Evolutionary conservation across 495 filamentous ascomycete species (phyloP).

Genomic region (Pseudomonodictys pantanalensis): DNA sequence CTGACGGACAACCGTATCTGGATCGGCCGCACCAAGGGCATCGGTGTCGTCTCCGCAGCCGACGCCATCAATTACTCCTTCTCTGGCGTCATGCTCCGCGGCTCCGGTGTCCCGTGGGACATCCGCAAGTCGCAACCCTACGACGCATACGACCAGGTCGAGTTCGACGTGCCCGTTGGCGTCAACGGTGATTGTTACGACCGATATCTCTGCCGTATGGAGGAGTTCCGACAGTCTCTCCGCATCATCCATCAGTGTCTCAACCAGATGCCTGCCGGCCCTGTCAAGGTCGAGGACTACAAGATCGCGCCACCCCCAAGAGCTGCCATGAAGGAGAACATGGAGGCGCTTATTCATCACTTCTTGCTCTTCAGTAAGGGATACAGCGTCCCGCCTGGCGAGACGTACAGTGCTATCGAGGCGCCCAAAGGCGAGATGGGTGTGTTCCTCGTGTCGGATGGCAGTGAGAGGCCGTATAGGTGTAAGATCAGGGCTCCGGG

Average conservation of each 20-base stretch:
- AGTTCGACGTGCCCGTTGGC: constrained; percentile 97
- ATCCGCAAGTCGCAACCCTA: constrained; percentile 94
- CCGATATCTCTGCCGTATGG: constrained; percentile 98
- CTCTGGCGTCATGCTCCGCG: constrained; percentile 95
- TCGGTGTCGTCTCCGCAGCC: constrained; percentile 86
- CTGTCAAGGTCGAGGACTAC: constrained; percentile 95
- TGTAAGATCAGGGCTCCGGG: constrained; percentile 97
- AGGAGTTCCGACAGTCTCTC: constrained; percentile 96
- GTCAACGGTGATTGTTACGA: constrained; percentile 99
- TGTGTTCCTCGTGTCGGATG: constrained; percentile 95
- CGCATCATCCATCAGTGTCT: constrained; percentile 98
- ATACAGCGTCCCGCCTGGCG: constrained; percentile 94
- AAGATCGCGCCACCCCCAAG: constrained; percentile 96
- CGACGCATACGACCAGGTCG: constrained; percentile 95
- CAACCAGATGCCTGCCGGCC: constrained; percentile 96
- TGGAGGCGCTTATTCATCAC: constrained; percentile 99
- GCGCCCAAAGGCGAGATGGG: constrained; percentile 99
- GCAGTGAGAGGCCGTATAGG: constrained; percentile 91
- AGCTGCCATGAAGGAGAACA: constrained; percentile 99
- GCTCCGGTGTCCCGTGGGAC: constrained; percentile 96
- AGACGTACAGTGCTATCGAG: constrained; percentile 97
- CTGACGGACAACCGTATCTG: constrained; percentile 99
- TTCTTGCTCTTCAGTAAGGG: constrained; percentile 98
- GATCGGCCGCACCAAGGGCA: constrained; percentile 84
- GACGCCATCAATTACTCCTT: constrained; percentile 96